These are phyloP conservation scores for Parachlorella kessleri DNA, from an alignment of 139 green algal species.

Conservation along the genomic window DNA sequence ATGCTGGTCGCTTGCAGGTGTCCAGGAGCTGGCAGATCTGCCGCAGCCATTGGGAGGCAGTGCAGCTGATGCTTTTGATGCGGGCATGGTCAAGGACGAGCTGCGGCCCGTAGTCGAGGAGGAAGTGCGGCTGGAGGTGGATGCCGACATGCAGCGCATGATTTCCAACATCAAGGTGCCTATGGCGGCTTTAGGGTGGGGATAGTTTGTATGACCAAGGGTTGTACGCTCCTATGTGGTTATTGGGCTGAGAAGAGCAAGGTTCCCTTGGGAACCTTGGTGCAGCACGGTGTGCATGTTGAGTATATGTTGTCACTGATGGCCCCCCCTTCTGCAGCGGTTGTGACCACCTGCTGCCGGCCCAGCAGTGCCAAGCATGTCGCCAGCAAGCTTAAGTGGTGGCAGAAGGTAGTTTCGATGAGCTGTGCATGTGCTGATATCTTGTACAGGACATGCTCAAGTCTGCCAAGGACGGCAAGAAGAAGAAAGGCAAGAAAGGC, in stretches of 20 bases:
- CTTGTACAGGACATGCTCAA: constrained; percentile 68
- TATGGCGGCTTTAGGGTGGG: too few relatives aligned
- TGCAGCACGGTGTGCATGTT: too few relatives aligned
- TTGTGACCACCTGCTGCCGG: too few relatives aligned
- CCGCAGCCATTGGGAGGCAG: constrained; percentile 17
- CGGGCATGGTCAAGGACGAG: constrained; percentile 78
- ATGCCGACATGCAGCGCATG: constrained; percentile 86
- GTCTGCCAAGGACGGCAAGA: constrained; percentile 54
- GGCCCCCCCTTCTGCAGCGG: too few relatives aligned
- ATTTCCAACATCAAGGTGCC: constrained; percentile 85
- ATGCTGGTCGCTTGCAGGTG: too few relatives aligned
- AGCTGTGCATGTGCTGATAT: too few relatives aligned
- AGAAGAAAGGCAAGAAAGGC: constrained; percentile 63
- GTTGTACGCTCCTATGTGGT: too few relatives aligned
- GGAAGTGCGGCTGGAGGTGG: constrained; percentile 82
- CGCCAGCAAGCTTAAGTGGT: too few relatives aligned
- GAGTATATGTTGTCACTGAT: too few relatives aligned
- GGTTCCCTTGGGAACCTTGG: background rate
- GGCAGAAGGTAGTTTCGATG: too few relatives aligned
- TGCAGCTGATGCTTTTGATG: constrained; percentile 38
- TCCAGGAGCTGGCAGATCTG: constrained; percentile 24
- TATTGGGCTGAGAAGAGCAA: background rate
- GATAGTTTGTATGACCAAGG: too few relatives aligned
- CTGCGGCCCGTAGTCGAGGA: constrained; percentile 91
- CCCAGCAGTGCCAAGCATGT: too few relatives aligned